Conservation (phyloP, 768 basidiomycete genomes). For the Scleroderma bovista region DNA sequence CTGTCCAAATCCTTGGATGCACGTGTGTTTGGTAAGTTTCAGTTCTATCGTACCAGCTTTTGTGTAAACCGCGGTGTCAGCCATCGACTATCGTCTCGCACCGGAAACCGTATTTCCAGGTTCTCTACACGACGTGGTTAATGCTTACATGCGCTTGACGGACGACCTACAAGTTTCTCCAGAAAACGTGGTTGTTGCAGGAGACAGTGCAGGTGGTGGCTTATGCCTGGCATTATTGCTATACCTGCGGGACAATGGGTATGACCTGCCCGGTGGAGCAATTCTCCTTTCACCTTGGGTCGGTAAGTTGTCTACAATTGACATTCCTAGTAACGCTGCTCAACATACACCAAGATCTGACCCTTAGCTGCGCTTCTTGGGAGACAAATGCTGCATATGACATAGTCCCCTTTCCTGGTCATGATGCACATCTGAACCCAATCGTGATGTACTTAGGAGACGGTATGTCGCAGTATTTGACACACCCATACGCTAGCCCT, state of each 20-base stretch:
- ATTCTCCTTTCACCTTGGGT: slow-evolving; percentile 96
- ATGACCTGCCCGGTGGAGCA: slow-evolving; percentile 77
- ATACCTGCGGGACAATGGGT: slow-evolving; percentile 91
- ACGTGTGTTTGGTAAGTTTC: slow-evolving; percentile 75
- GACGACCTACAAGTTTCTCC: slow-evolving; percentile 88
- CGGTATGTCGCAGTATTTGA: slow-evolving; percentile 72
- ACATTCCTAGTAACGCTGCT: slow-evolving; percentile 4
- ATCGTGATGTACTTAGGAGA: slow-evolving; percentile 92
- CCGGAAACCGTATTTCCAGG: slow-evolving; percentile 95
- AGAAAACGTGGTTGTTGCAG: slow-evolving; percentile 82
- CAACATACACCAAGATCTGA: slow-evolving; percentile 55
- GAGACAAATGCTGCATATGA: slow-evolving; percentile 87
- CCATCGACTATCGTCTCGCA: slow-evolving; percentile 92
- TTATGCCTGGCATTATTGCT: slow-evolving; percentile 79
- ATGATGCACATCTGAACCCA: slow-evolving; percentile 85
- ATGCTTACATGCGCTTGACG: slow-evolving; percentile 78
- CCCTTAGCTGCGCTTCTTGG: slow-evolving; percentile 99
- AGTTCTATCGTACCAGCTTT: not conserved
- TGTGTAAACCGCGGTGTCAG: slow-evolving; percentile 34
- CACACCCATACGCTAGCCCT: slow-evolving; percentile 94
- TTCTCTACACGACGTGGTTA: slow-evolving; percentile 79
- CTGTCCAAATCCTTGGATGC: slow-evolving; percentile 85
- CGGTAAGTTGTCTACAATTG: slow-evolving; percentile 46
- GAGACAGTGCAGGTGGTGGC: slow-evolving; percentile 94
- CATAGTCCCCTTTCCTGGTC: slow-evolving; percentile 66